Percentiles rank a stretch among this genome's conserved stretches.
Evolutionary conservation across 2,329 filamentous ascomycete genomes (phyloP).

Genomic region (Alternaria hordeiaustralica): DNA sequence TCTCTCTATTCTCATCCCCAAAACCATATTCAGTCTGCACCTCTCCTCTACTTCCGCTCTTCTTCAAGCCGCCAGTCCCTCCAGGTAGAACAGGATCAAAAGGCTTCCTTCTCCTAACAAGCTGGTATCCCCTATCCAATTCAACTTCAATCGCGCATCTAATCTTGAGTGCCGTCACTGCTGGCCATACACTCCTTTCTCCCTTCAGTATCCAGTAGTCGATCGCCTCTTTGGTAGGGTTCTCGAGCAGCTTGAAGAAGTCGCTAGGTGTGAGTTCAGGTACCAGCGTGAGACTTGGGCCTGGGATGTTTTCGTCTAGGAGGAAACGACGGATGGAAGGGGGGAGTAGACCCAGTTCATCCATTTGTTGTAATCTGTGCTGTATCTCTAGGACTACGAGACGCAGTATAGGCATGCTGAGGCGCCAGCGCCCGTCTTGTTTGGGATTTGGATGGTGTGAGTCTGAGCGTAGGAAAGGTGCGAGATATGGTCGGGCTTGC

Average conservation of each 20-base stretch:
- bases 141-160: conserved; percentile 87
- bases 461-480: conserved; percentile 82
- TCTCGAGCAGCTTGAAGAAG: conserved; percentile 80
- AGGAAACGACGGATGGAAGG: conserved; percentile 74
- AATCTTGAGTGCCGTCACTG: conserved; percentile 79
- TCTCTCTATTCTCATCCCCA: conserved; percentile 12
- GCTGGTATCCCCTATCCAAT: conserved; percentile 83
- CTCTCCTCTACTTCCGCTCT: conserved; percentile 32
- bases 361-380: conserved; percentile 81
- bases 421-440: conserved; percentile 63
- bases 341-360: conserved; percentile 76
- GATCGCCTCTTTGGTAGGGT: conserved; percentile 75
- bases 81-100: conserved; percentile 38
- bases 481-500: conserved; percentile 87
- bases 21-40: conserved; percentile 15
- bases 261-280: conserved; percentile 77
- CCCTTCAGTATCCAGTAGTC: conserved; percentile 86
- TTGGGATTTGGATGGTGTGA: conserved; percentile 74
- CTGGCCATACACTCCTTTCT: conserved; percentile 90
- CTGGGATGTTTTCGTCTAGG: conserved; percentile 82
- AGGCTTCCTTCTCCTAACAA: conserved; percentile 66
- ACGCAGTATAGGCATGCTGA: conserved; percentile 64
- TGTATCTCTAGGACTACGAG: conserved; percentile 78
- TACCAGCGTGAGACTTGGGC: conserved; percentile 79
- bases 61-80: conserved; percentile 22